Evolutionary conservation across 2,329 filamentous ascomycete species (phyloP), one percentile per base, ranked within the genome.

Genomic region (Arthrobotrys conoides): DNA sequence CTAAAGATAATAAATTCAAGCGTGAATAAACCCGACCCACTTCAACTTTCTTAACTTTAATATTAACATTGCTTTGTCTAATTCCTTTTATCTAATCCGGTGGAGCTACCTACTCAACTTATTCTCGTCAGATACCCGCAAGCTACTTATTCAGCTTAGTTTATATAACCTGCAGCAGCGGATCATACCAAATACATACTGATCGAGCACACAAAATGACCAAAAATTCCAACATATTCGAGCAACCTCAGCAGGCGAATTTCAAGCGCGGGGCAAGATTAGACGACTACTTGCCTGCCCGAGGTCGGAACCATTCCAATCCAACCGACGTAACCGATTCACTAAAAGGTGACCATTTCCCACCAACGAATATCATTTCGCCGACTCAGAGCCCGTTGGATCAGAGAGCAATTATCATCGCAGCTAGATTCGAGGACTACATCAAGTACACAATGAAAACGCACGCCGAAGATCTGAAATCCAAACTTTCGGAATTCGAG

Each of bases 91-190:
- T 30, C 16, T 16, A 16, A 2, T 22, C 10, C 12, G 27, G 20
- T 18, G 12, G 38, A 16, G 14, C 16, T 44, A 36, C 33, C 33
- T 36, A 12, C n/a, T n/a, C 33, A 36, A 10, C 33, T 44, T 9
- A 46, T 46, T 46, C 3, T 46, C 44, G n/a, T 46, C 44, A 46
- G 44, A 46, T 46, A 16, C n/a, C n/a, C n/a, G n/a, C 6, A 46
- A 59, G n/a, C 9, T 59, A 59, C 53, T 18, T 38, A 59, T 59
- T 41, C 53, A 38, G 53, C 33, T 27, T 59, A 59, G 53, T 8
- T 59, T 59, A 59, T 27, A 61, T 44, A 41, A 1, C 57, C 57
- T 33, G 6, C 20, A 44, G 20, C 57, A 33, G 57, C 5, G 44
- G 16, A 30, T 30, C 27, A 30, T 30, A 30, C 57, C 57, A 12